These are phyloP conservation scores for Beauveria brongniartii DNA, from an alignment of 2,329 filamentous ascomycete genomes.

Conservation along the genomic window DNA sequence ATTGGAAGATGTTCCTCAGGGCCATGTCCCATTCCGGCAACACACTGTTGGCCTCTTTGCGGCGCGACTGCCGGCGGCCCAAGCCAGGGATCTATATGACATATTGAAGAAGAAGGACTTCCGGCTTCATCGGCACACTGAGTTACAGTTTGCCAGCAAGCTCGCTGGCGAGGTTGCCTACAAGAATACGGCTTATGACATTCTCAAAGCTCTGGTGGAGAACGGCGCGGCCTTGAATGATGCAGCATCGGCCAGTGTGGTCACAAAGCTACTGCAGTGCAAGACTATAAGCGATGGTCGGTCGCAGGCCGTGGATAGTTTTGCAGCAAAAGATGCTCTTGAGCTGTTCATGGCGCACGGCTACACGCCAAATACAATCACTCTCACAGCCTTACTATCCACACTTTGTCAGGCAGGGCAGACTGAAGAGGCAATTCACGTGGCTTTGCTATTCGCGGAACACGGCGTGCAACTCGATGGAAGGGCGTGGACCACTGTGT, in stretches of 20 bases:
- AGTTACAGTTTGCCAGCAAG: conserved; percentile 38
- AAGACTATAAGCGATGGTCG: conserved; percentile 17
- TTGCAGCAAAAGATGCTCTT: conserved; percentile 25
- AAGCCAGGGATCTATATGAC: conserved; percentile 28
- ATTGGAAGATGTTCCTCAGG: conserved; percentile 21
- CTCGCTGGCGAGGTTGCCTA: conserved; percentile 32
- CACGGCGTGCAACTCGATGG: conserved; percentile 52
- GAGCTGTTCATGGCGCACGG: conserved; percentile 48
- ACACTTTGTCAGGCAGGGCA: conserved; percentile 54
- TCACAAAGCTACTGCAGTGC: conserved; percentile 48
- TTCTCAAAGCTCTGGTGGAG: conserved; percentile 30
- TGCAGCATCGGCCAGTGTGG: conserved; percentile 42
- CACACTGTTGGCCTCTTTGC: conserved; percentile 27
- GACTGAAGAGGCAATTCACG: conserved; percentile 26
- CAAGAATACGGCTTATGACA: conserved; percentile 35
- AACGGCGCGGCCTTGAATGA: conserved; percentile 37
- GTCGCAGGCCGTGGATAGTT: conserved; percentile 15
- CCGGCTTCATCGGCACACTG: conserved; percentile 33
- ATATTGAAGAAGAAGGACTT: conserved; percentile 23
- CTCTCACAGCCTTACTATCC: conserved; percentile 60
- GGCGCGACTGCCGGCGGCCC: conserved; percentile 21
- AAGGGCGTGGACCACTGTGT: conserved; percentile 59
- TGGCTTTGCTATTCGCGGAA: conserved; percentile 26
- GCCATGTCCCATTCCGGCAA: conserved; percentile 30
- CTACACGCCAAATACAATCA: conserved; percentile 52